phyloP scores from a whole-genome alignment of 2,329 filamentous ascomycete genomes.

The Dendryphion nanum region DNA sequence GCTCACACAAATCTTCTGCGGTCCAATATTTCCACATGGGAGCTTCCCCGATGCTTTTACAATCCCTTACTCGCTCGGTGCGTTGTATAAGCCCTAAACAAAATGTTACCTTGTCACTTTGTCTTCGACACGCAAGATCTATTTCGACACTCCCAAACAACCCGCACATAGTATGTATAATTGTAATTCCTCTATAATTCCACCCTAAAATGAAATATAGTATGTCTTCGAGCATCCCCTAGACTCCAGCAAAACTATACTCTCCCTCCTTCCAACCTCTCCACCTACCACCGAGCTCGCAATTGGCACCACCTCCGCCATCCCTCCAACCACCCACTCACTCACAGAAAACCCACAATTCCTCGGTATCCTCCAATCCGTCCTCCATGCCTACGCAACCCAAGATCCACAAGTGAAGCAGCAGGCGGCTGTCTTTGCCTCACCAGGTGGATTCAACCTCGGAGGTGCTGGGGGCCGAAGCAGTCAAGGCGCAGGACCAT shows the following conservation, averaged over 20 bases:
- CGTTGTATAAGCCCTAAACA: no score
- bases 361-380: slow-evolving; percentile 55
- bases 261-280: slow-evolving; percentile 56
- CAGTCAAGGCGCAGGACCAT: slow-evolving; percentile 58
- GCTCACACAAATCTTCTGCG: no score
- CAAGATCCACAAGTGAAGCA: slow-evolving; percentile 57
- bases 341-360: slow-evolving; percentile 58
- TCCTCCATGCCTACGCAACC: slow-evolving; percentile 54
- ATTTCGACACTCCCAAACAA: slow-evolving; percentile 45
- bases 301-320: slow-evolving; percentile 53
- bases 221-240: slow-evolving; percentile 51
- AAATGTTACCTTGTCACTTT: no score
- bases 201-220: slow-evolving; percentile 26
- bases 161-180: slow-evolving; percentile 37
- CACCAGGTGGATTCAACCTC: slow-evolving; percentile 46
- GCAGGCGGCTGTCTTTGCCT: slow-evolving; percentile 60
- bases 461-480: slow-evolving; percentile 55
- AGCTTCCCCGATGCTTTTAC: no score
- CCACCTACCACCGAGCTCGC: slow-evolving; percentile 55
- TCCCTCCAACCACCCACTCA: slow-evolving; percentile 57
- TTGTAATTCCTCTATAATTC: background rate
- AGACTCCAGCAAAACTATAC: slow-evolving; percentile 43
- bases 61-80: no score
- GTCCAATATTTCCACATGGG: no score
- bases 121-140: no score